These are phyloP conservation scores for Cicer bijugum DNA, from an alignment of 306 rosid genomes.

Conservation along the genomic window DNA sequence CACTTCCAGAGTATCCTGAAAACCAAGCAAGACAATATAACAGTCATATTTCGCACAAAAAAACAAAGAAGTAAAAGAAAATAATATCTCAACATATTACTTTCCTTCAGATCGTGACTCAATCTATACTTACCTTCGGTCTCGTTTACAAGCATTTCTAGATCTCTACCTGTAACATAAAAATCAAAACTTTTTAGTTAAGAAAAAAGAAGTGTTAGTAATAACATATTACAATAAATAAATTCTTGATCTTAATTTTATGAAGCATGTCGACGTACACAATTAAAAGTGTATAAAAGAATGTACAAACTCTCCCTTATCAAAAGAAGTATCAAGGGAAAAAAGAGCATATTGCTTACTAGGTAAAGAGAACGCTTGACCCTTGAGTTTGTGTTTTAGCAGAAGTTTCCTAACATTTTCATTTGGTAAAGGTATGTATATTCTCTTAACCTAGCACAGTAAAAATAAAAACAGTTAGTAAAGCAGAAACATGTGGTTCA, in stretches of 20 bases:
- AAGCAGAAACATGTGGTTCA: conserved; percentile 13
- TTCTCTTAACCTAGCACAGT: conserved; percentile 83
- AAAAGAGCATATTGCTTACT: conserved; percentile 59
- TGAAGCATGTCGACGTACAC: conserved; percentile 30
- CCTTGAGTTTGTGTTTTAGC: conserved; percentile 84
- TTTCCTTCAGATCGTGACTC: conserved; percentile 13
- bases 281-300: conserved; percentile 10
- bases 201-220: conserved; percentile 10
- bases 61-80: neutral
- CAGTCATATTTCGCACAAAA: neutral
- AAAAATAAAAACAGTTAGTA: conserved; percentile 37
- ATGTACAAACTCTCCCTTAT: neutral
- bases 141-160: conserved; percentile 78
- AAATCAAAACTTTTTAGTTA: conserved; percentile 25
- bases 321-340: conserved; percentile 33
- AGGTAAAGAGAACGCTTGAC: conserved; percentile 91
- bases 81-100: conserved; percentile 21
- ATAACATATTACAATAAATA: neutral
- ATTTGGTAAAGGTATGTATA: conserved; percentile 89
- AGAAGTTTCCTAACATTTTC: conserved; percentile 73
- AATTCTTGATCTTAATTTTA: neutral
- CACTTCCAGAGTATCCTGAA: conserved; percentile 97
- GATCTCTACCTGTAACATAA: conserved; percentile 67
- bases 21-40: conserved; percentile 18
- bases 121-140: conserved; percentile 68